These are phyloP conservation scores for Fistulifera pelliculosa DNA, from an alignment of 108 stramenopile species.

Conservation along the genomic window DNA sequence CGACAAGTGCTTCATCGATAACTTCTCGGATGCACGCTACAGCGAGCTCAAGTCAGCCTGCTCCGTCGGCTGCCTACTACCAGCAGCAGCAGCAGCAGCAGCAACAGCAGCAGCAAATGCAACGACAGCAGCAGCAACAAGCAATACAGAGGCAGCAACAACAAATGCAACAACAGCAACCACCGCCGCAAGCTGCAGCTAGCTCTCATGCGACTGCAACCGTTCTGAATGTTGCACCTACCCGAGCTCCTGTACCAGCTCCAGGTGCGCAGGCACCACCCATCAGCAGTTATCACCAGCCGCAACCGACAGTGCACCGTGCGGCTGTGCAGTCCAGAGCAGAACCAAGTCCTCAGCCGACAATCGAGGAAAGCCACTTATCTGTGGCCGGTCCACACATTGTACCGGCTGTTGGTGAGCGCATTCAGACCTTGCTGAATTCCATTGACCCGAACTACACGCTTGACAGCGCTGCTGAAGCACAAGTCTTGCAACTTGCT, in stretches of 20 bases:
- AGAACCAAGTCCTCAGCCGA: slow-evolving; percentile 32
- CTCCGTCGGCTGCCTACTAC: background rate
- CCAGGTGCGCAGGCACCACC: slow-evolving; percentile 23
- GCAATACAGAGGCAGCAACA: slow-evolving; percentile 16
- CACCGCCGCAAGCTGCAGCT: slow-evolving; percentile 16
- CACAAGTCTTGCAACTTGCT: slow-evolving; percentile 60
- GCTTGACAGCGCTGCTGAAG: slow-evolving; percentile 67
- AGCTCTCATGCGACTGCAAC: slow-evolving; percentile 2
- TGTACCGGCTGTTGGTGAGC: slow-evolving; percentile 61
- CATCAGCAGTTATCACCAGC: slow-evolving; percentile 8
- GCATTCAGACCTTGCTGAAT: slow-evolving; percentile 43
- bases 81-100: slow-evolving; percentile 10
- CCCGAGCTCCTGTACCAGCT: slow-evolving; percentile 3
- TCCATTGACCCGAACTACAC: slow-evolving; percentile 68
- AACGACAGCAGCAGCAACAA: slow-evolving; percentile 18
- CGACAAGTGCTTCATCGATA: too few species aligned
- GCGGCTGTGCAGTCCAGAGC: background rate
- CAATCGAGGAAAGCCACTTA: slow-evolving; percentile 34
- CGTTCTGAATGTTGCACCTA: too few species aligned
- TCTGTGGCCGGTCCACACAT: slow-evolving; percentile 26
- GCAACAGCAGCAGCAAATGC: slow-evolving; percentile 20
- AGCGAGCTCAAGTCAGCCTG: background rate
- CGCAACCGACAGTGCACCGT: background rate
- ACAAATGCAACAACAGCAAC: slow-evolving; percentile 17
- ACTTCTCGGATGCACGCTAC: background rate